phyloP scores from a whole-genome alignment of 225 moss, liverwort and hornwort genomes.

The Neckera pumila region DNA sequence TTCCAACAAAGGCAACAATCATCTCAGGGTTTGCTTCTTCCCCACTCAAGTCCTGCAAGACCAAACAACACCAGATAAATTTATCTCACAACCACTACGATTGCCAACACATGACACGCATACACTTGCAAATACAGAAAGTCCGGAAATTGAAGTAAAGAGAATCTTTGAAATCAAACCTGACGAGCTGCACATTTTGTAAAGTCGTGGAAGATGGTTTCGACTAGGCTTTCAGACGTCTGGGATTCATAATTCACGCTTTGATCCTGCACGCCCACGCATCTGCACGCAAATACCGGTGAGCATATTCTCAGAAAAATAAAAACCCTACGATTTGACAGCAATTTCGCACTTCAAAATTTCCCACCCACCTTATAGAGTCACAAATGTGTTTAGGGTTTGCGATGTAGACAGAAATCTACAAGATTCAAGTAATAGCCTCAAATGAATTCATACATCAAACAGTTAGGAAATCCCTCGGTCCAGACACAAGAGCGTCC shows the following conservation, averaged over 20 bases:
- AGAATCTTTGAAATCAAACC: background rate
- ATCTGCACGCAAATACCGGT: conserved; percentile 11
- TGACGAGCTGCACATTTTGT: background rate
- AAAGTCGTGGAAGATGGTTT: conserved; percentile 3
- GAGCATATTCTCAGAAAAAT: background rate
- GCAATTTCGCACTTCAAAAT: background rate
- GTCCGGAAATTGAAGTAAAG: background rate
- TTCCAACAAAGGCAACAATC: conserved; percentile 28
- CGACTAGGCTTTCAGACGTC: conserved; percentile 14
- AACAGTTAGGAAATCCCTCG: background rate
- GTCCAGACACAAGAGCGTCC: background rate
- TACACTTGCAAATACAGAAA: background rate
- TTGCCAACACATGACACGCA: background rate
- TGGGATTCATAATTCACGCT: conserved; percentile 28
- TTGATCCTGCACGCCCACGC: conserved; percentile 20
- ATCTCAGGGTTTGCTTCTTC: conserved; percentile 18
- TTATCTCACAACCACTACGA: background rate
- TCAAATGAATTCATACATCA: background rate
- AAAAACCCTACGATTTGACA: background rate
- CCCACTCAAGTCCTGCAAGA: conserved; percentile 2
- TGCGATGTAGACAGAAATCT: background rate
- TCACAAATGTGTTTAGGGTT: background rate
- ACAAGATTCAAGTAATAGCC: background rate
- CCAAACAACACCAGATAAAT: background rate
- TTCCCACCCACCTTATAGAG: background rate